These are phyloP conservation scores for Arctium minus DNA, from an alignment of 129 eudicot species.

Conservation along the genomic window DNA sequence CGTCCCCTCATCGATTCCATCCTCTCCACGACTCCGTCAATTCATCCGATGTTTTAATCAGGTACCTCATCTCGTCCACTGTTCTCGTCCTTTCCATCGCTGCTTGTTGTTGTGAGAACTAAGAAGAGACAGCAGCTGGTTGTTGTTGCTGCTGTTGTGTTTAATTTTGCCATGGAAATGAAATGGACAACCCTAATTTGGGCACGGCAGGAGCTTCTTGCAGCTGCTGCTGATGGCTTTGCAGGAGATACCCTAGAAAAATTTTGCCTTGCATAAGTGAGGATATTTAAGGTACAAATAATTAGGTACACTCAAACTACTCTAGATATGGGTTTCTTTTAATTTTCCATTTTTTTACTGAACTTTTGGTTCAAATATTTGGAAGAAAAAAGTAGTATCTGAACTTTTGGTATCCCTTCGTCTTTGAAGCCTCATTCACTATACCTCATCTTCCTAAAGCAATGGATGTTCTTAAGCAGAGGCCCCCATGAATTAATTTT, in stretches of 20 bases:
- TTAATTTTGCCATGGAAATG: no score
- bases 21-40: no score
- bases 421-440: slow-evolving; percentile 70
- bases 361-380: background rate
- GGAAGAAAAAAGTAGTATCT: slow-evolving; percentile 30
- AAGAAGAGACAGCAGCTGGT: no score
- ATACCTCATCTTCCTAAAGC: slow-evolving; percentile 81
- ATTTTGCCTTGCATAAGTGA: slow-evolving; percentile 85
- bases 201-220: no score
- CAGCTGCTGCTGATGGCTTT: background rate
- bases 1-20: no score
- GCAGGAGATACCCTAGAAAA: slow-evolving; percentile 70
- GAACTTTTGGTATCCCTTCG: slow-evolving; percentile 46
- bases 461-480: slow-evolving; percentile 64
- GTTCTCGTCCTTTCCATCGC: no score
- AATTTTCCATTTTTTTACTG: slow-evolving; percentile 9
- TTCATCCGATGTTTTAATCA: no score
- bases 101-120: no score
- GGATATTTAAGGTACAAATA: slow-evolving; percentile 77
- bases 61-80: no score
- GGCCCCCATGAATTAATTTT: background rate
- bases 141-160: no score
- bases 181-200: no score
- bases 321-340: background rate
- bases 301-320: slow-evolving; percentile 13